Conservation (phyloP, 2,329 filamentous ascomycete genomes). For the Trichoderma lentiforme region DNA sequence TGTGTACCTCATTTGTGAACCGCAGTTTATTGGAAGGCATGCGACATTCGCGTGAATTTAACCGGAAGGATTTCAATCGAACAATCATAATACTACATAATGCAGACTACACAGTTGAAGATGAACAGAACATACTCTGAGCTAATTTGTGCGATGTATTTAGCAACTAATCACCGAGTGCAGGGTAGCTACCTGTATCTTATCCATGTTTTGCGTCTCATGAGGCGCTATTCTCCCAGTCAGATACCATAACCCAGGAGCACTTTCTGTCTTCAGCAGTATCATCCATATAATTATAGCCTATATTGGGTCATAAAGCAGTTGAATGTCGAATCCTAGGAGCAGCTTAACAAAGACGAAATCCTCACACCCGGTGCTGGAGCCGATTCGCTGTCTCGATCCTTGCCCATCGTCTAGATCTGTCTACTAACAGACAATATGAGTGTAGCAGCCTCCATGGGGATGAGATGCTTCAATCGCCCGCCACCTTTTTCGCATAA, state of each 20-base stretch:
- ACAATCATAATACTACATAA: neutral
- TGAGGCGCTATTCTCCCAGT: neutral
- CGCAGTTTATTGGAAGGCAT: neutral
- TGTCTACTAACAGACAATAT: neutral
- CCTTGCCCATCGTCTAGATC: neutral
- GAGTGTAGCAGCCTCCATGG: neutral
- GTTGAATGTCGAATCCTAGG: neutral
- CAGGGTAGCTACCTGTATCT: neutral
- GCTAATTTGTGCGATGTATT: neutral
- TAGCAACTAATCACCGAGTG: neutral
- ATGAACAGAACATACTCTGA: neutral
- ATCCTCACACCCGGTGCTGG: neutral
- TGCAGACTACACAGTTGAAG: neutral
- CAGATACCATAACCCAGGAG: neutral
- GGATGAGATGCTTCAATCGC: neutral
- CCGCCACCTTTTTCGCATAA: neutral
- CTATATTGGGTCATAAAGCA: neutral
- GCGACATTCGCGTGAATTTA: neutral
- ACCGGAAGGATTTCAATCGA: neutral
- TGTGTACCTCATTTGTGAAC: neutral
- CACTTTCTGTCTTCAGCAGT: neutral
- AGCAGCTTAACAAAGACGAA: neutral
- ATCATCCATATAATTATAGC: neutral
- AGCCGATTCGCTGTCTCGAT: neutral
- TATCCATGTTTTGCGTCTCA: neutral